phyloP scores from a whole-genome alignment of 2,329 filamentous ascomycete genomes.

The Sclerotinia subarctica region DNA sequence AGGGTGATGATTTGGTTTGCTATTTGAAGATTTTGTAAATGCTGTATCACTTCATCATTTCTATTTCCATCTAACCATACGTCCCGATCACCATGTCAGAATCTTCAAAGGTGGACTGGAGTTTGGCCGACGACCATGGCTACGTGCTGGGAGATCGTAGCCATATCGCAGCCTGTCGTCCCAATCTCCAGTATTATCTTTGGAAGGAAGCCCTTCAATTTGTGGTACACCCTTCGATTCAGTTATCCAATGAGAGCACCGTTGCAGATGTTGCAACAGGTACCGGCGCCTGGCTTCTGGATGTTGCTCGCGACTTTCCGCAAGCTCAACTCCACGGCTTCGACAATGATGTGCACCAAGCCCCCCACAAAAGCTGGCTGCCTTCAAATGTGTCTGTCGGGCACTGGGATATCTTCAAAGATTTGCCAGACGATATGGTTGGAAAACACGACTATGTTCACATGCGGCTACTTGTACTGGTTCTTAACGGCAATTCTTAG shows the following conservation, averaged over 20 bases:
- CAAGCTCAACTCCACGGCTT: not conserved
- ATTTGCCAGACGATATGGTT: not conserved
- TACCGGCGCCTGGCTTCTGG: conserved; percentile 10
- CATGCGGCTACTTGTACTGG: not conserved
- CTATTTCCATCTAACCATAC: not conserved
- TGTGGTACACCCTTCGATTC: not conserved
- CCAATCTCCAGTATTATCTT: conserved; percentile 10
- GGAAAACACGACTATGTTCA: conserved; percentile 1
- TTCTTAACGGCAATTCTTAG: not conserved
- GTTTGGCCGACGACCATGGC: not conserved
- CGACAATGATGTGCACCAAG: not conserved
- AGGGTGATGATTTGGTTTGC: no score
- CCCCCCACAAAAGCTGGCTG: not conserved
- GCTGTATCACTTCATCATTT: no score
- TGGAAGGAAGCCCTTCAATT: conserved; percentile 11
- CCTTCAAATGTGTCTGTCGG: not conserved
- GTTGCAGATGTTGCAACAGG: conserved; percentile 14
- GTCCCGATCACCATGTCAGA: not conserved
- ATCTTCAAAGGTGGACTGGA: not conserved
- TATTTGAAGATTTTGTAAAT: no score
- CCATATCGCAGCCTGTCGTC: conserved; percentile 10
- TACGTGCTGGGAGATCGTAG: not conserved
- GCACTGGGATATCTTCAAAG: conserved; percentile 1
- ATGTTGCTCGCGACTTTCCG: not conserved
- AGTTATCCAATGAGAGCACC: not conserved